Percentiles rank a stretch among this genome's conserved stretches.
phyloP scores from a whole-genome alignment of 148 eudicot genomes.

The Rhododendron mucronatum region DNA sequence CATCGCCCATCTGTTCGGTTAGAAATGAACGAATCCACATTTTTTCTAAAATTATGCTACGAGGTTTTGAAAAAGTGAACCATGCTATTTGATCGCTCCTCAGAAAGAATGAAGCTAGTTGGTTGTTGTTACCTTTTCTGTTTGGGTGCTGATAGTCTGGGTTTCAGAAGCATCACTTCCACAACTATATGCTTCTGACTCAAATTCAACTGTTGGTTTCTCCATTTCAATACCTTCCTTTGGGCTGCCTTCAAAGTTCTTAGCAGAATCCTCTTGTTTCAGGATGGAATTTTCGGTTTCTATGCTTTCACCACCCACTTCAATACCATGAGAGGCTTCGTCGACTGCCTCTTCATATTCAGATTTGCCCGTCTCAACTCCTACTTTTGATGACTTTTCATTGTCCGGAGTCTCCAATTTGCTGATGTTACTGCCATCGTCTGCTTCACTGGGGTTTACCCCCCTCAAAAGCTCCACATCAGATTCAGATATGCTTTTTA shows the following conservation, averaged over 20 bases:
- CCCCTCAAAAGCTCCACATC: background rate
- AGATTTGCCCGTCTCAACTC: background rate
- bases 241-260: background rate
- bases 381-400: background rate
- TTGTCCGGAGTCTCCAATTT: background rate
- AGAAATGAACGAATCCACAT: background rate
- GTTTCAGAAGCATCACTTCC: background rate
- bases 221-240: constrained; percentile 5
- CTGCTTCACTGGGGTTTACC: background rate
- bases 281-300: background rate
- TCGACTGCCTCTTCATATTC: background rate
- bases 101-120: background rate
- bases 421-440: background rate
- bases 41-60: background rate
- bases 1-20: background rate
- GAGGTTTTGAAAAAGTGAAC: background rate
- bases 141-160: background rate
- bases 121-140: constrained; percentile 10
- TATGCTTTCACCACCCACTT: background rate
- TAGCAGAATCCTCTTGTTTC: background rate
- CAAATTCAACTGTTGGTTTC: constrained; percentile 7
- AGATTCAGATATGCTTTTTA: constrained; percentile 1
- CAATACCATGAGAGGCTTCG: background rate
- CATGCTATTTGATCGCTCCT: background rate
- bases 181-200: constrained; percentile 3